These are phyloP conservation scores for Trebouxia gelatinosa DNA, from an alignment of 163 green algal genomes.

Conservation along the genomic window DNA sequence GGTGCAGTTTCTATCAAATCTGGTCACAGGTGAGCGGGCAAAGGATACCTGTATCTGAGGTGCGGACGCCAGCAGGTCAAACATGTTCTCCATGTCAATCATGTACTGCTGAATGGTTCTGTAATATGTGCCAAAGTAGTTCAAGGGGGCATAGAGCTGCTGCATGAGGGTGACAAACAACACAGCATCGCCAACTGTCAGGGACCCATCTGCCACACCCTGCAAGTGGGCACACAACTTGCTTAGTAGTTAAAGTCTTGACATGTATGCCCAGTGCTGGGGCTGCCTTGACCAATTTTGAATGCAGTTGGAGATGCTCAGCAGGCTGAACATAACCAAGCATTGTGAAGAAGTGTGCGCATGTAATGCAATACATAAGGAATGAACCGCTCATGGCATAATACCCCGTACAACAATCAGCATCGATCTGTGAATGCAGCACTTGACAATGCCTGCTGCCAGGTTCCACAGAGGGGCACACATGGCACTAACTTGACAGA, in stretches of 20 bases:
- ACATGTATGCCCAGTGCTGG: neutral
- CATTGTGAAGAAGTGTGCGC: neutral
- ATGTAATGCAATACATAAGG: neutral
- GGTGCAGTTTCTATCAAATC: too few relatives aligned
- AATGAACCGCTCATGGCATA: neutral
- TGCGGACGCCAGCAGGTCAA: constrained; percentile 47
- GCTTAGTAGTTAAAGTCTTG: neutral
- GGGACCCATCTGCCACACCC: constrained; percentile 50
- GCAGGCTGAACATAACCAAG: neutral
- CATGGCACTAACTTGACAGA: neutral
- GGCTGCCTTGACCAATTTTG: neutral
- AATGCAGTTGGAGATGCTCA: neutral
- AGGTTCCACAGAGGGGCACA: neutral
- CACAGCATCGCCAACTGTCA: constrained; percentile 85
- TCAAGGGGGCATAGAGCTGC: constrained; percentile 65
- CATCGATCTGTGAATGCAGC: neutral
- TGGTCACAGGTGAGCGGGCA: neutral
- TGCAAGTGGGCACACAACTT: constrained; percentile 10
- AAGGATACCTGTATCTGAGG: constrained; percentile 31
- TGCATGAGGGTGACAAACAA: constrained; percentile 84
- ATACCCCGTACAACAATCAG: neutral
- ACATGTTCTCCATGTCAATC: constrained; percentile 83
- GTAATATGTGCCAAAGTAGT: constrained; percentile 70
- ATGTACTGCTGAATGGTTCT: constrained; percentile 49
- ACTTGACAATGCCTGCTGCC: neutral